phyloP scores from a whole-genome alignment of 139 green algal species.

The Haematococcus lacustris region DNA sequence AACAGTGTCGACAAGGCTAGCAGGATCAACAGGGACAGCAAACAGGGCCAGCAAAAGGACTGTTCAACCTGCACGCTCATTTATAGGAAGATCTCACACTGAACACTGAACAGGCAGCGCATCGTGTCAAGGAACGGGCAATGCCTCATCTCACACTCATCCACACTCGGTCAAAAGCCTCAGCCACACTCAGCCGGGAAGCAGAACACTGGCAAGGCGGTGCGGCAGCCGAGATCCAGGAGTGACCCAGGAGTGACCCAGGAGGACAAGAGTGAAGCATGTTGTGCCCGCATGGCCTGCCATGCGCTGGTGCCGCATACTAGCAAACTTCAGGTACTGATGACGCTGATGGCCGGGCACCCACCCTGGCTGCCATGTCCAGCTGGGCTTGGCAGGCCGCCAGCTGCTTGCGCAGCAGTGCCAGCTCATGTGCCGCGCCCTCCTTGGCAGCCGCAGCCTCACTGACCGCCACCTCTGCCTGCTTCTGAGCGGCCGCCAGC shows the following conservation, averaged over 20 bases:
- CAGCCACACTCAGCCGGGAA: no score
- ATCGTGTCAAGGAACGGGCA: no score
- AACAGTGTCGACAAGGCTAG: neutral
- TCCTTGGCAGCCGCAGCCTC: slow-evolving; percentile 54
- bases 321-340: no score
- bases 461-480: slow-evolving; percentile 18
- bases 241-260: no score
- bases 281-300: no score
- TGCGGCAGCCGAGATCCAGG: no score
- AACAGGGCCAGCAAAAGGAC: neutral
- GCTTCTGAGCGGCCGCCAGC: slow-evolving; percentile 24
- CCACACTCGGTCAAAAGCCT: no score
- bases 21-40: neutral
- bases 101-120: neutral
- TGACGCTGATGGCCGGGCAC: neutral
- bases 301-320: no score
- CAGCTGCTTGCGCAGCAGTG: slow-evolving; percentile 70
- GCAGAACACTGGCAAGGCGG: no score
- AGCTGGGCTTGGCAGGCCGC: slow-evolving; percentile 7
- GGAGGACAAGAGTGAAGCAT: no score
- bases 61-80: neutral
- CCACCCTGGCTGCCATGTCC: slow-evolving; percentile 32
- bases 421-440: slow-evolving; percentile 51
- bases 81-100: neutral
- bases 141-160: no score